Conservation (phyloP, 192 early-diverging fungal species). For the Lobosporangium transversale region DNA sequence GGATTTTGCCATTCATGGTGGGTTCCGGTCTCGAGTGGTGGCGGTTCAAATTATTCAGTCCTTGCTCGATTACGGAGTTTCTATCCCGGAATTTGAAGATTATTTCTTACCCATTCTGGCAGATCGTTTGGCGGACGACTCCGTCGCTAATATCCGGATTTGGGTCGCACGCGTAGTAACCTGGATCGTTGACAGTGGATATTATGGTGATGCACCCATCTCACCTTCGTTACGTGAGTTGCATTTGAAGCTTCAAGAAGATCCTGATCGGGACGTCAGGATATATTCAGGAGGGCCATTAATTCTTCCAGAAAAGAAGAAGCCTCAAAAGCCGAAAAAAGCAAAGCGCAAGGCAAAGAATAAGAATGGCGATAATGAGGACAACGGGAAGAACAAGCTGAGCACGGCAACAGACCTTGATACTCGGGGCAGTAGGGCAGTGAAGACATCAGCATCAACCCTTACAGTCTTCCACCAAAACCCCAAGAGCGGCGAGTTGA, state of each 20-base stretch:
- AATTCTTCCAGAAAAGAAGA: constrained; percentile 16
- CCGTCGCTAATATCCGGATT: constrained; percentile 80
- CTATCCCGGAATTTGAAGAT: constrained; percentile 71
- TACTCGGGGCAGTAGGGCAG: neutral
- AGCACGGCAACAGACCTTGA: constrained; percentile 5
- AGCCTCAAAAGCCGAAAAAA: constrained; percentile 3
- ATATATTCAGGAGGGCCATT: constrained; percentile 44
- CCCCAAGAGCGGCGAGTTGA: constrained; percentile 23
- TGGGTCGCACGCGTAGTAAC: constrained; percentile 67
- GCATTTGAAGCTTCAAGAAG: constrained; percentile 15
- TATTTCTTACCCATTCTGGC: constrained; percentile 71
- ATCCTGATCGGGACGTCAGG: constrained; percentile 43
- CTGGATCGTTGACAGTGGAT: constrained; percentile 43
- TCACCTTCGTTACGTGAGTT: constrained; percentile 17
- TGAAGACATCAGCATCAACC: constrained; percentile 14
- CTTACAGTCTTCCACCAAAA: constrained; percentile 38
- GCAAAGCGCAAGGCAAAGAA: constrained; percentile 3
- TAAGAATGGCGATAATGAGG: neutral
- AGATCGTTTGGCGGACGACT: constrained; percentile 66
- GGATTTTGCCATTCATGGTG: constrained; percentile 43
- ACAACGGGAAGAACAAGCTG: neutral
- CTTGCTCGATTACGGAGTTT: constrained; percentile 67
- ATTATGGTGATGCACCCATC: constrained; percentile 28
- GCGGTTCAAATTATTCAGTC: constrained; percentile 75
- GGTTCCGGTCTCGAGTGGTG: constrained; percentile 45